Percentiles rank a stretch among this genome's conserved stretches.
phyloP scores from a whole-genome alignment of 164 flowering plant genomes.

The Hamamelis virginiana region DNA sequence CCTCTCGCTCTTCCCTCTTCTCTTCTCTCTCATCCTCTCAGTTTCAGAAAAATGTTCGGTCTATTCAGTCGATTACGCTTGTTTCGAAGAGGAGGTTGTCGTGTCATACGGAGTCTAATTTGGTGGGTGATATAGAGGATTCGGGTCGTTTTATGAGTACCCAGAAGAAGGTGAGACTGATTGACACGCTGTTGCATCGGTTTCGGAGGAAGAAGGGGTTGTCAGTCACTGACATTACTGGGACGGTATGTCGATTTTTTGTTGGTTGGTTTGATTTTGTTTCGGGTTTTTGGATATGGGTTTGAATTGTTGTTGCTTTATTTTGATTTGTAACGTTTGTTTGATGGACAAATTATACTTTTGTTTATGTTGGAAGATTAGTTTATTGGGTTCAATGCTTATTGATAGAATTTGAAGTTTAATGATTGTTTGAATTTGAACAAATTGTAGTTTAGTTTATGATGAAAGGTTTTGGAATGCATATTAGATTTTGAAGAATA shows the following conservation, averaged over 20 bases:
- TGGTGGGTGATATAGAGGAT: conserved; percentile 53
- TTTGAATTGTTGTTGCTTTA: not conserved
- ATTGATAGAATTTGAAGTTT: too few relatives aligned
- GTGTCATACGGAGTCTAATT: conserved; percentile 6
- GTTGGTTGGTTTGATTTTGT: not conserved
- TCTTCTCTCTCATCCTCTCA: not conserved
- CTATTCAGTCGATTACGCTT: conserved; percentile 32
- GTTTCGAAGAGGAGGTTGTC: conserved; percentile 40
- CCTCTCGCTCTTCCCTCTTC: too few relatives aligned
- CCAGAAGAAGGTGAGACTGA: conserved; percentile 33
- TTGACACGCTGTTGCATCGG: conserved; percentile 39
- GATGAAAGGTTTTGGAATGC: too few relatives aligned
- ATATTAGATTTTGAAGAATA: too few relatives aligned
- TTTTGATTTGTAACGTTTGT: too few relatives aligned
- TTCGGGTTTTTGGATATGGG: not conserved
- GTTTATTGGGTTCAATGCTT: too few relatives aligned
- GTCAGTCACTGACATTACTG: conserved; percentile 73
- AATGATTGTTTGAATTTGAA: too few relatives aligned
- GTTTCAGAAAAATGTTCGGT: conserved; percentile 26
- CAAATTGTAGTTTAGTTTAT: too few relatives aligned
- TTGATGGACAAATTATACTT: too few relatives aligned
- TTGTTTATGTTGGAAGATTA: too few relatives aligned
- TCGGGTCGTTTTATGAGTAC: conserved; percentile 22
- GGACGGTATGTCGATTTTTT: conserved; percentile 42
- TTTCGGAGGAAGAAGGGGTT: conserved; percentile 60